Evolutionary conservation across 75 land plant genomes (phyloP).

Genomic region (Larix kaempferi): DNA sequence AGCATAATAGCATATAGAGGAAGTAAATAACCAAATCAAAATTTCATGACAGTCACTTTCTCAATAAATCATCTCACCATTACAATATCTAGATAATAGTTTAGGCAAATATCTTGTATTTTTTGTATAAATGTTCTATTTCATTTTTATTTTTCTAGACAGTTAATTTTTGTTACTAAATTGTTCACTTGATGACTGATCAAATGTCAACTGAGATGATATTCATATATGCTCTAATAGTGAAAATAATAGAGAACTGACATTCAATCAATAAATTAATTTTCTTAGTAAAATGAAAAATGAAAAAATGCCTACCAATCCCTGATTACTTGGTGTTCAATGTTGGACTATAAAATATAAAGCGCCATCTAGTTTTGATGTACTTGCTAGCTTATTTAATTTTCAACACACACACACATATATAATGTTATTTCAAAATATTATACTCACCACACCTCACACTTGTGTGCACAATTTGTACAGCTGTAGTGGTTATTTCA

Average conservation of each 20-base stretch:
- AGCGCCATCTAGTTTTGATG: too few species aligned
- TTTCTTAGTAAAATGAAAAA: background rate
- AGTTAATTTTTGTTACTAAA: background rate
- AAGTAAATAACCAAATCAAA: background rate
- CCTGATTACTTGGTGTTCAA: too few species aligned
- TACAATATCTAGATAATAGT: background rate
- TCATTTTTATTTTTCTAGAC: background rate
- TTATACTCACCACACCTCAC: too few species aligned
- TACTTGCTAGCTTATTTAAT: too few species aligned
- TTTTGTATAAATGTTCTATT: background rate
- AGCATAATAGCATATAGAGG: background rate
- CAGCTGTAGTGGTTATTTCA: too few species aligned
- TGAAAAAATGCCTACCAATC: background rate
- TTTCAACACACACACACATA: too few species aligned
- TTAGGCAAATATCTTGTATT: background rate
- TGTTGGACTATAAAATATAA: too few species aligned
- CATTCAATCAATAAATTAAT: background rate
- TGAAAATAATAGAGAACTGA: background rate
- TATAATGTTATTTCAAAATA: too few species aligned
- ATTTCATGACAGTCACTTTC: background rate
- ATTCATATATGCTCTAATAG: background rate
- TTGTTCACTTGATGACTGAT: background rate
- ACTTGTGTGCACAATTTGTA: too few species aligned
- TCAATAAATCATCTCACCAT: background rate
- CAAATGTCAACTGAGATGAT: background rate